These are phyloP conservation scores for Thelonectria discophora DNA, from an alignment of 2,329 filamentous ascomycete genomes.

Conservation along the genomic window DNA sequence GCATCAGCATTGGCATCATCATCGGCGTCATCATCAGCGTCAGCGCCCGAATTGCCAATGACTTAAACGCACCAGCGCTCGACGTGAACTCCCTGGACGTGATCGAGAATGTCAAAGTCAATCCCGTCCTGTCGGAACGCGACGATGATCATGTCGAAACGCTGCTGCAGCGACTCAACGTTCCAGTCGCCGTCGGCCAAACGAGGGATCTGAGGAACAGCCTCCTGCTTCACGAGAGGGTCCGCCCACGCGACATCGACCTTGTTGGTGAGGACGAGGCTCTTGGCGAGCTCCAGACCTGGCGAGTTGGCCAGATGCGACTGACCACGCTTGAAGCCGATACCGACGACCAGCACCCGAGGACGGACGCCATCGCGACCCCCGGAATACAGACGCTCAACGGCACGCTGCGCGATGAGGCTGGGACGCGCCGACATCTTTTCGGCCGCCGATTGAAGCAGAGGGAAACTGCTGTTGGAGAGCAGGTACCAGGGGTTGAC, in stretches of 20 bases:
- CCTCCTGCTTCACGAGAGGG: constrained; percentile 53
- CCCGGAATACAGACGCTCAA: constrained; percentile 43
- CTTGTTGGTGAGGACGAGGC: constrained; percentile 47
- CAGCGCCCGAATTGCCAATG: neutral
- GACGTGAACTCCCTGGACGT: constrained; percentile 47
- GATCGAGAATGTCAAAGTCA: constrained; percentile 51
- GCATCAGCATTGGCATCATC: neutral
- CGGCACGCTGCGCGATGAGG: constrained; percentile 48
- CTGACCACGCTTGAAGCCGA: constrained; percentile 62
- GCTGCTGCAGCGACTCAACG: constrained; percentile 44
- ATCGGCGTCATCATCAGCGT: neutral
- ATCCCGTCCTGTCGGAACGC: constrained; percentile 54
- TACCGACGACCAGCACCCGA: constrained; percentile 55
- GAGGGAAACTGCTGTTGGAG: constrained; percentile 56
- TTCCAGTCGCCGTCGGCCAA: constrained; percentile 52
- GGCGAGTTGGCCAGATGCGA: constrained; percentile 58
- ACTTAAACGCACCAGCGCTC: constrained; percentile 51
- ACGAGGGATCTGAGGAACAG: constrained; percentile 51
- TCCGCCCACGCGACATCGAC: constrained; percentile 57
- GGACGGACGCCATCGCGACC: constrained; percentile 28
- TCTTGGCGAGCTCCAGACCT: constrained; percentile 53
- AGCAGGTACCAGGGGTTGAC: constrained; percentile 64
- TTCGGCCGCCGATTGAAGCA: constrained; percentile 55
- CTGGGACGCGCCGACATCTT: constrained; percentile 55
- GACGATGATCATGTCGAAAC: constrained; percentile 56